Evolutionary conservation across 768 basidiomycete species (phyloP).

Genomic region (Austroboletus eburneus): DNA sequence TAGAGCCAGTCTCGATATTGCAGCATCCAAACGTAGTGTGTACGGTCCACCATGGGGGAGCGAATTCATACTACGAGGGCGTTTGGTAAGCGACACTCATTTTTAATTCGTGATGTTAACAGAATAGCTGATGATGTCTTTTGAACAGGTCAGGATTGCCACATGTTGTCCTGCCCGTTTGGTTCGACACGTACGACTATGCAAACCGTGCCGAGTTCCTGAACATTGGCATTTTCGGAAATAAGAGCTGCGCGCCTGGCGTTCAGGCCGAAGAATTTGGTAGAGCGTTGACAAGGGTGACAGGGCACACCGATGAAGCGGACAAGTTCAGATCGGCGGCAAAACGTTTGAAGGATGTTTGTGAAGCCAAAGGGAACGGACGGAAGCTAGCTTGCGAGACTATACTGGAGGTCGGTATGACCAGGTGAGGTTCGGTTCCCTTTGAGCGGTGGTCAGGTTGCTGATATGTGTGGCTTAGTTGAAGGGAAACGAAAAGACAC

Average conservation of each 20-base stretch:
- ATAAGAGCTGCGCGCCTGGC: neutral
- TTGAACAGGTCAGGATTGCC: neutral
- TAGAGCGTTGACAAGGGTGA: neutral
- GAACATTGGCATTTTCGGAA: neutral
- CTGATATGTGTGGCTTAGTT: too few species aligned
- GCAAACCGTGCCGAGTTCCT: neutral
- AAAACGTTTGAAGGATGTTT: neutral
- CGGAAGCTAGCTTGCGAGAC: neutral
- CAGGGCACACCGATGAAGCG: neutral
- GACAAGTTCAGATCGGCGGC: neutral
- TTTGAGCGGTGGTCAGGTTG: too few species aligned
- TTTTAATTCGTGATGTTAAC: neutral
- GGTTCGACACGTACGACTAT: neutral
- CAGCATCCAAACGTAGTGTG: conserved; percentile 1
- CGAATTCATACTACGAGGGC: neutral
- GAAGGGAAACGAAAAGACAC: too few species aligned
- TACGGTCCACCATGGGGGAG: conserved; percentile 4
- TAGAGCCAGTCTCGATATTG: neutral
- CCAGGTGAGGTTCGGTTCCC: too few species aligned
- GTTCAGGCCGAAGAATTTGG: neutral
- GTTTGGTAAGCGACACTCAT: neutral
- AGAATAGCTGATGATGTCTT: too few species aligned
- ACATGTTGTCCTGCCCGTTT: neutral
- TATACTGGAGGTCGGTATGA: too few species aligned
- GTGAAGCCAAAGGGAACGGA: conserved; percentile 2